A percentile compares a stretch with the other conserved stretches of the same genome.
These are phyloP conservation scores for Penicillium palitans DNA, from an alignment of 2,329 filamentous ascomycete genomes.

Conservation along the genomic window DNA sequence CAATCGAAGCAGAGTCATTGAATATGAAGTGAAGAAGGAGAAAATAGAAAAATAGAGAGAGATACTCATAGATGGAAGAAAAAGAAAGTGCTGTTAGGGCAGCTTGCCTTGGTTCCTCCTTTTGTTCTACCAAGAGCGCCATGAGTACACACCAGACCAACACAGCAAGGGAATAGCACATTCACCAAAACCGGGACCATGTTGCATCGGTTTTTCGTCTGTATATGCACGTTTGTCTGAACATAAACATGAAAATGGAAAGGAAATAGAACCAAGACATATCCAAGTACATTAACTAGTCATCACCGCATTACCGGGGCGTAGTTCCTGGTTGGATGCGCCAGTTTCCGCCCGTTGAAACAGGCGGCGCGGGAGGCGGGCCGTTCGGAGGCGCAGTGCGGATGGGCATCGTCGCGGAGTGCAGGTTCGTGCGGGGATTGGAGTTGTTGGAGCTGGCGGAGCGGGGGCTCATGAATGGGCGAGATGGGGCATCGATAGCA, in stretches of 20 bases:
- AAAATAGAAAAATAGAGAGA: background rate
- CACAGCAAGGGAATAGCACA: background rate
- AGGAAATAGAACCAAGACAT: background rate
- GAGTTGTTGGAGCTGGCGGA: constrained; percentile 42
- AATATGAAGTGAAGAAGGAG: background rate
- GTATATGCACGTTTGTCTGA: background rate
- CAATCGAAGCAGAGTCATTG: constrained; percentile 8
- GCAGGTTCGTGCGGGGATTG: constrained; percentile 37
- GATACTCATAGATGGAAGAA: background rate
- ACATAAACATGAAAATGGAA: constrained; percentile 1
- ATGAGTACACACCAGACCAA: background rate
- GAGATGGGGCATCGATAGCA: constrained; percentile 40
- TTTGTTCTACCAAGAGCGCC: background rate
- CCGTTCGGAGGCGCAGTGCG: constrained; percentile 61
- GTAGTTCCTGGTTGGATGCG: constrained; percentile 23
- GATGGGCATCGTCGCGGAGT: constrained; percentile 64
- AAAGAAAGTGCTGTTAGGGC: background rate
- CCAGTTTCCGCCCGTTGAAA: constrained; percentile 30
- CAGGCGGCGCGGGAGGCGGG: constrained; percentile 59
- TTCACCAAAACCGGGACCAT: background rate
- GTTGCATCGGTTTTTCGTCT: background rate
- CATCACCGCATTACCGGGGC: background rate
- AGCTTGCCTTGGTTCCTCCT: background rate
- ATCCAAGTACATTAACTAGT: background rate
- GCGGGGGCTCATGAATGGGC: constrained; percentile 41